A percentile compares a stretch with the other conserved stretches of the same genome.
Evolutionary conservation across 2,329 filamentous ascomycete genomes (phyloP).

Genomic region (Teratosphaeria zuluensis): DNA sequence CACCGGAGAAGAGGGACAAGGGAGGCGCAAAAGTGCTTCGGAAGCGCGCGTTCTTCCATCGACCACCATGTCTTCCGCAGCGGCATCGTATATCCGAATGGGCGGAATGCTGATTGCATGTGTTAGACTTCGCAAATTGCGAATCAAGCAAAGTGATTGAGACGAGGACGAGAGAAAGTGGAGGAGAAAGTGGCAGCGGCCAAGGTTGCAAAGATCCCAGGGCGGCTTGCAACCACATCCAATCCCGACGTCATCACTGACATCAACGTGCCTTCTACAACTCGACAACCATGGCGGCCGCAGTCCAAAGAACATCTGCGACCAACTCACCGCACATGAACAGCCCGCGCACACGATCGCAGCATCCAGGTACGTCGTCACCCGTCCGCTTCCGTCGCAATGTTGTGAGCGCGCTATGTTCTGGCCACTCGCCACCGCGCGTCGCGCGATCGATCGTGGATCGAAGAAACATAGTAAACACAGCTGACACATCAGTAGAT

Average conservation of each 20-base stretch:
- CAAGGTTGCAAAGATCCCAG: not conserved
- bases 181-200: not conserved
- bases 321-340: conserved; percentile 19
- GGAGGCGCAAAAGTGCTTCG: not conserved
- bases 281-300: conserved; percentile 9
- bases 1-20: not conserved
- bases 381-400: not conserved
- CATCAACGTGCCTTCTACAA: not conserved
- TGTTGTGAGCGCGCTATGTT: not conserved
- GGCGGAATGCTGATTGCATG: not conserved
- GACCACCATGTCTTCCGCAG: not conserved
- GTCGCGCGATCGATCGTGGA: not conserved
- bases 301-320: conserved; percentile 14
- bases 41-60: not conserved
- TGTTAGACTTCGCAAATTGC: not conserved
- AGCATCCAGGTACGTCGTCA: conserved; percentile 17
- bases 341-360: conserved; percentile 16
- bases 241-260: conserved; percentile 5
- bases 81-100: not conserved
- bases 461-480: not conserved
- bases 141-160: not conserved
- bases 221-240: not conserved
- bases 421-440: not conserved
- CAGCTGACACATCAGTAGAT: conserved; percentile 1
- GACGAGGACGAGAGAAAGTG: not conserved